These are phyloP conservation scores for Penicillium daleae DNA, from an alignment of 495 filamentous ascomycete species.

Conservation along the genomic window DNA sequence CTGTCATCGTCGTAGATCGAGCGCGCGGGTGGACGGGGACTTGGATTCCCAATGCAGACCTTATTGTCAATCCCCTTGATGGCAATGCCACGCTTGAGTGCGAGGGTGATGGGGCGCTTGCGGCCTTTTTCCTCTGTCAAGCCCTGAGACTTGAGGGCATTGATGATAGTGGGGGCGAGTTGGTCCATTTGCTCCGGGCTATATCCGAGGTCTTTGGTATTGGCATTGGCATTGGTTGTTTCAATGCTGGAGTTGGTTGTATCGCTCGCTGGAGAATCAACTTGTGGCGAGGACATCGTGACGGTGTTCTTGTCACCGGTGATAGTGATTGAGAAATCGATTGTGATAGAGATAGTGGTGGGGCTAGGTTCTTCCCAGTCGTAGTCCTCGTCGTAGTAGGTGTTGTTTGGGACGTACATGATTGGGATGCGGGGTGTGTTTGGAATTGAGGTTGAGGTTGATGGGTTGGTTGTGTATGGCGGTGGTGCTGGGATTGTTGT, in stretches of 20 bases:
- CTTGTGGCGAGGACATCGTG: constrained; percentile 25
- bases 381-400: background rate
- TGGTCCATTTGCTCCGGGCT: background rate
- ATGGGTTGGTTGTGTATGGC: constrained; percentile 9
- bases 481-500: constrained; percentile 16
- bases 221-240: background rate
- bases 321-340: constrained; percentile 43
- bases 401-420: background rate
- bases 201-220: background rate
- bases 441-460: background rate
- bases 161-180: background rate
- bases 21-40: no score
- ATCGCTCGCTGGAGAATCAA: background rate
- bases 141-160: background rate
- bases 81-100: background rate
- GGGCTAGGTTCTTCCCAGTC: constrained; percentile 15
- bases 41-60: background rate
- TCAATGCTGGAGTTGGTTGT: background rate
- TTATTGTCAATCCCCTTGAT: background rate
- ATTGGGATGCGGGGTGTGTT: background rate
- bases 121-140: background rate
- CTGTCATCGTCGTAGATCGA: no score
- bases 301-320: constrained; percentile 40
- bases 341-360: constrained; percentile 32
- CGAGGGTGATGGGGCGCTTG: background rate